These are phyloP conservation scores for Solanum tarijense DNA, from an alignment of 257 asterid species.

Conservation along the genomic window DNA sequence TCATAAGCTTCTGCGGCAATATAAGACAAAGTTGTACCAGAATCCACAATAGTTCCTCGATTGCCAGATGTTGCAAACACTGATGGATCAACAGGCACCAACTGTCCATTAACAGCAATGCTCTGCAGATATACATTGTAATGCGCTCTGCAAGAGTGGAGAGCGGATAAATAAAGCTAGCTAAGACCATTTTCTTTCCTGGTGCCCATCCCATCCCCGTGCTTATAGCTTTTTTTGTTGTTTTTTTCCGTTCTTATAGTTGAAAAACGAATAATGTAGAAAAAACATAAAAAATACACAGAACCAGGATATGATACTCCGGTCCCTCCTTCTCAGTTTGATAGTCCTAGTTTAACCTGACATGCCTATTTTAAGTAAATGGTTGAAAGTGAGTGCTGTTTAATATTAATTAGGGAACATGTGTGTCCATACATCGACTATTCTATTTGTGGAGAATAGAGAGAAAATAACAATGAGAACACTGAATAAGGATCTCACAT, in stretches of 20 bases:
- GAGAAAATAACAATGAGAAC: background rate
- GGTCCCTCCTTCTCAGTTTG: background rate
- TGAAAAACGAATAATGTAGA: background rate
- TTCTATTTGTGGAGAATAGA: background rate
- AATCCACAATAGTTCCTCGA: slow-evolving; percentile 75
- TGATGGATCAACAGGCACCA: slow-evolving; percentile 58
- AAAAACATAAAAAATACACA: background rate
- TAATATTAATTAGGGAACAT: background rate
- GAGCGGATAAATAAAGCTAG: background rate
- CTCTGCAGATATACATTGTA: slow-evolving; percentile 71
- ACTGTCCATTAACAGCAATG: slow-evolving; percentile 69
- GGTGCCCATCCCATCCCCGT: background rate
- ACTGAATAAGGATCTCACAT: background rate
- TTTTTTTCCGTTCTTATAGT: background rate
- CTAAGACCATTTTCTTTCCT: background rate
- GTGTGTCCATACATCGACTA: background rate
- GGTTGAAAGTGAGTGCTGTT: background rate
- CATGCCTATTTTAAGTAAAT: background rate
- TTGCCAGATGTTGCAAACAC: slow-evolving; percentile 62
- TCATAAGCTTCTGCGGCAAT: slow-evolving; percentile 79
- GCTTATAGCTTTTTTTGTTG: background rate
- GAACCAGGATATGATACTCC: background rate
- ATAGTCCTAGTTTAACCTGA: background rate
- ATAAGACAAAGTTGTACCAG: slow-evolving; percentile 89
- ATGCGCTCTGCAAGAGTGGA: slow-evolving; percentile 50